phyloP scores from a whole-genome alignment of 2,329 filamentous ascomycete genomes.

The Stemphylium vesicarium region DNA sequence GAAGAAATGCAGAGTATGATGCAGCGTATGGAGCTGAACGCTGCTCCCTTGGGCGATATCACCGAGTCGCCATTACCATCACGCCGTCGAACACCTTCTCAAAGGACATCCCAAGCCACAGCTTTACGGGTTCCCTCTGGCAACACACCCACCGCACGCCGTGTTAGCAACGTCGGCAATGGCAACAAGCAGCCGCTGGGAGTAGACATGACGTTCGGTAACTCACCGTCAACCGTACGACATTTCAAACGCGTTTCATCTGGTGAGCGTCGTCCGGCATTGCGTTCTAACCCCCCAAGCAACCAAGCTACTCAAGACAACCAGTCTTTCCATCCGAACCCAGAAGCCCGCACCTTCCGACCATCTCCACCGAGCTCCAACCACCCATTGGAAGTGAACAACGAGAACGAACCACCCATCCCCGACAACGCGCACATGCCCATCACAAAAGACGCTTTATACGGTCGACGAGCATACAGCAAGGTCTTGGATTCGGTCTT shows the following conservation, averaged over 20 bases:
- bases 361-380: constrained; percentile 44
- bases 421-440: constrained; percentile 60
- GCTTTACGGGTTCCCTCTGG: constrained; percentile 45
- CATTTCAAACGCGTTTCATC: constrained; percentile 90
- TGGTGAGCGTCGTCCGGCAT: constrained; percentile 48
- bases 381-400: constrained; percentile 44
- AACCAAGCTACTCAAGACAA: constrained; percentile 18
- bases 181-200: constrained; percentile 77
- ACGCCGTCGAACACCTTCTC: constrained; percentile 38
- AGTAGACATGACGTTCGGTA: constrained; percentile 91
- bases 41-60: constrained; percentile 50
- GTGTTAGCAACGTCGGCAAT: constrained; percentile 46
- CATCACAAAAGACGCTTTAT: constrained; percentile 75
- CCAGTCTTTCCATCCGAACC: constrained; percentile 44
- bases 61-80: constrained; percentile 46
- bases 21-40: constrained; percentile 54
- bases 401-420: constrained; percentile 68
- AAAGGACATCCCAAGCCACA: constrained; percentile 49
- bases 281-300: constrained; percentile 38
- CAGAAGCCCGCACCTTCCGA: constrained; percentile 46
- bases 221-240: constrained; percentile 87
- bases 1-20: constrained; percentile 44
- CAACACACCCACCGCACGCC: constrained; percentile 52
- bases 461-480: constrained; percentile 81
- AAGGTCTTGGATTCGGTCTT: constrained; percentile 83